phyloP scores from a whole-genome alignment of 2,329 filamentous ascomycete genomes.

The Alternaria angustiovoidea region DNA sequence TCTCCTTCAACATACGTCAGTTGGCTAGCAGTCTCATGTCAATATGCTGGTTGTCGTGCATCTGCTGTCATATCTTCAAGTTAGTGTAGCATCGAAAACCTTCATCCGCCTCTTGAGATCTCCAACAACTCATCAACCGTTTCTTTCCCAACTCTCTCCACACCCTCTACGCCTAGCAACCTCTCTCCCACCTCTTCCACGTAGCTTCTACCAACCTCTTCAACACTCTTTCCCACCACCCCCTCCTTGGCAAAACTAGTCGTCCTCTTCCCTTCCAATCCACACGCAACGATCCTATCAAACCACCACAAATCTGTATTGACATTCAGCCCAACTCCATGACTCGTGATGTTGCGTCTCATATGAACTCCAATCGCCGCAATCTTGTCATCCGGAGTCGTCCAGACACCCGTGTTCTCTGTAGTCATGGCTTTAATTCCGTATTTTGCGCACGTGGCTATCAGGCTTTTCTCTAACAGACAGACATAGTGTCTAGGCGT shows the following conservation, averaged over 20 bases:
- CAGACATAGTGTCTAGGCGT: constrained; percentile 79
- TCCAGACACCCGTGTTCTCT: constrained; percentile 86
- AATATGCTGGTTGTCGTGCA: background rate
- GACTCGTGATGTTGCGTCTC: constrained; percentile 79
- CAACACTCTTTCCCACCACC: constrained; percentile 45
- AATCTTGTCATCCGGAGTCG: constrained; percentile 69
- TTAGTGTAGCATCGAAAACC: background rate
- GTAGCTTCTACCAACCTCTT: constrained; percentile 52
- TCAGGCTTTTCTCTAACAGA: constrained; percentile 78
- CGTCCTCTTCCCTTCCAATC: constrained; percentile 78
- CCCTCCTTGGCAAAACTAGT: constrained; percentile 74
- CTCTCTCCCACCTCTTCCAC: constrained; percentile 50
- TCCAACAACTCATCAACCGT: constrained; percentile 19
- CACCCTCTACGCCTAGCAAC: constrained; percentile 30
- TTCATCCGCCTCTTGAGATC: background rate
- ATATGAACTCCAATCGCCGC: constrained; percentile 93
- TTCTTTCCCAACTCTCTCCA: constrained; percentile 27
- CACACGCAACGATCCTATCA: constrained; percentile 86
- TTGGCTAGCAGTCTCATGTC: background rate
- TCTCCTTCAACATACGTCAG: background rate
- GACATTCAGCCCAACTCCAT: constrained; percentile 86
- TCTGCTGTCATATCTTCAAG: background rate
- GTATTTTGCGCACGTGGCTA: constrained; percentile 68
- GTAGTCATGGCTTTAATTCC: constrained; percentile 70
- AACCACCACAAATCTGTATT: constrained; percentile 70